Conservation (phyloP, 2,329 filamentous ascomycete species). For the Colletotrichum agaves region DNA sequence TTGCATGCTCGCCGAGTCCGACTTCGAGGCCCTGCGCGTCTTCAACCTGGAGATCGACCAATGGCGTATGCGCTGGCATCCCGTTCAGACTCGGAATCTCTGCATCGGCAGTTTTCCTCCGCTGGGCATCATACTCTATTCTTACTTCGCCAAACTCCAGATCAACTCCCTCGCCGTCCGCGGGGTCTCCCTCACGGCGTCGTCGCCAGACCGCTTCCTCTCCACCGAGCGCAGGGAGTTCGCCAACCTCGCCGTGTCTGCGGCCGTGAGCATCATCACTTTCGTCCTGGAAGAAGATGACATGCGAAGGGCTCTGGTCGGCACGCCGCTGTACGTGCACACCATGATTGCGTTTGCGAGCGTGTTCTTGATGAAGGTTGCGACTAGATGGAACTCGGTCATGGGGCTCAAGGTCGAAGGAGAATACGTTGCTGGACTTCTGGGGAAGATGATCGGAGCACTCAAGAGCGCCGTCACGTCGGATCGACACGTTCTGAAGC, state of each 20-base stretch:
- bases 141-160: neutral
- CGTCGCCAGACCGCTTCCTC: neutral
- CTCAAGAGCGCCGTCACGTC: neutral
- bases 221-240: neutral
- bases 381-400: neutral
- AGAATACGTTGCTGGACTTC: neutral
- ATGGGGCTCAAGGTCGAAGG: neutral
- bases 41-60: conserved; percentile 56
- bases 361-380: neutral
- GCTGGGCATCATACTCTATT: neutral
- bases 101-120: neutral
- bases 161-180: neutral
- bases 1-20: conserved; percentile 46
- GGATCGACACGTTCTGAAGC: neutral
- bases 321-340: neutral
- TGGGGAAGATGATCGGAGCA: neutral
- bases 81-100: accelerated
- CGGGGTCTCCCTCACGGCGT: neutral
- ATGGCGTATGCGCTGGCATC: conserved; percentile 46
- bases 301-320: neutral
- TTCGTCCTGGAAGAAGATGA: neutral
- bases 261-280: neutral
- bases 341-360: conserved; percentile 1
- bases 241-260: neutral
- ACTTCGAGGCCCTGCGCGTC: conserved; percentile 50